These are phyloP conservation scores for Porphyra umbilicalis DNA, from an alignment of 31 red algal genomes.

Conservation along the genomic window DNA sequence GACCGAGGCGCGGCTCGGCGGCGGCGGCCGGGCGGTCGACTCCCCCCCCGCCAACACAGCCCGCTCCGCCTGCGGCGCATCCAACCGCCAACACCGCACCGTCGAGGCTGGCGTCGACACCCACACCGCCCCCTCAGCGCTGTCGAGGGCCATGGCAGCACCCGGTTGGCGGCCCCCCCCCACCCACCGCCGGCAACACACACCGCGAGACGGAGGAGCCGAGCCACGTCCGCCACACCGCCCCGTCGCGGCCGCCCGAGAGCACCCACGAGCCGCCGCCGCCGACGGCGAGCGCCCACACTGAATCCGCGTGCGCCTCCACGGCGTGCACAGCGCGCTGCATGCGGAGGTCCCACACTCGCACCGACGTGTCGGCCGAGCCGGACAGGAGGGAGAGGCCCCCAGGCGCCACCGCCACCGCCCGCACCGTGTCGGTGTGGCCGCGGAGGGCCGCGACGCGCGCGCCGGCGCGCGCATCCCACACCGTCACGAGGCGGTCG, in stretches of 20 bases:
- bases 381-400: slow-evolving; percentile 55
- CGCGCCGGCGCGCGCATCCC: slow-evolving; percentile 59
- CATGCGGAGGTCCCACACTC: slow-evolving; percentile 87
- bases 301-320: slow-evolving; percentile 60
- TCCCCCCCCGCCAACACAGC: neutral
- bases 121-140: slow-evolving; percentile 54
- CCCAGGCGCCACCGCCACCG: slow-evolving; percentile 47
- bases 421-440: slow-evolving; percentile 79
- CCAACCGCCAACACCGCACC: slow-evolving; percentile 46
- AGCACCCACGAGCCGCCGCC: slow-evolving; percentile 60
- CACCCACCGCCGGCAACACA: slow-evolving; percentile 33
- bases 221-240: slow-evolving; percentile 70
- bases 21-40: slow-evolving; percentile 1
- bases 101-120: slow-evolving; percentile 61
- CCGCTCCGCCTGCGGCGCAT: neutral
- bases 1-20: slow-evolving; percentile 5
- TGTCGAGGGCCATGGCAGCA: slow-evolving; percentile 48
- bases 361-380: slow-evolving; percentile 58
- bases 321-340: slow-evolving; percentile 53
- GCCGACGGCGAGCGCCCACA: slow-evolving; percentile 65
- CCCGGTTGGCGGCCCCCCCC: slow-evolving; percentile 43
- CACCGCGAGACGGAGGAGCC: slow-evolving; percentile 23
- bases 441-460: slow-evolving; percentile 61
- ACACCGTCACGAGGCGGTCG: slow-evolving; percentile 71
- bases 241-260: slow-evolving; percentile 85